Percentiles rank a stretch among this genome's conserved stretches.
Evolutionary conservation across 352 stramenopile genomes (phyloP).

Genomic region (Phytophthora idaei): DNA sequence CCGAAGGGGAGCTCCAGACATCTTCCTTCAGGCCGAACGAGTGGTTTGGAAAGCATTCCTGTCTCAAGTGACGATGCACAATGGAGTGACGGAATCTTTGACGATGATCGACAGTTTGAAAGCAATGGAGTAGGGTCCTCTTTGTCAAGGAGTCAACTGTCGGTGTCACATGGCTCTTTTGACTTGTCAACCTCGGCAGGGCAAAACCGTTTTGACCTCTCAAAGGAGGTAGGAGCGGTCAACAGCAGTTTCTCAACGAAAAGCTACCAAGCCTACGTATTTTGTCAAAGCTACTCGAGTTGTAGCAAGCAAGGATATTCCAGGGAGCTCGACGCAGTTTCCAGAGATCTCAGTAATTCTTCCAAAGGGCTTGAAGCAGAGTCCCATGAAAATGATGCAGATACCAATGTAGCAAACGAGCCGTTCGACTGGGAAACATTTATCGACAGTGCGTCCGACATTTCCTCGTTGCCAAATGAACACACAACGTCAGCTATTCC

Average conservation of each 20-base stretch:
- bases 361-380: slow-evolving; percentile 13
- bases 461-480: slow-evolving; percentile 35
- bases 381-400: slow-evolving; percentile 15
- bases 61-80: slow-evolving; percentile 22
- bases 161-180: slow-evolving; percentile 36
- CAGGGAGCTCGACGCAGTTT: slow-evolving; percentile 29
- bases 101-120: slow-evolving; percentile 38
- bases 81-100: slow-evolving; percentile 35
- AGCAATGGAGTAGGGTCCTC: slow-evolving; percentile 46
- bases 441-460: slow-evolving; percentile 58
- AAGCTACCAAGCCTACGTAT: not conserved
- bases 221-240: slow-evolving; percentile 13
- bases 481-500: slow-evolving; percentile 14
- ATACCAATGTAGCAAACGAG: slow-evolving; percentile 22
- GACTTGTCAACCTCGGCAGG: slow-evolving; percentile 20
- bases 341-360: slow-evolving; percentile 22
- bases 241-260: slow-evolving; percentile 13
- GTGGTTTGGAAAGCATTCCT: slow-evolving; percentile 28
- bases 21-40: slow-evolving; percentile 14
- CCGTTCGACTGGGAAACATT: slow-evolving; percentile 72
- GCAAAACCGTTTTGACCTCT: slow-evolving; percentile 25
- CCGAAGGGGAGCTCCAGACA: slow-evolving; percentile 1
- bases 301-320: slow-evolving; percentile 22
- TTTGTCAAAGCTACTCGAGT: slow-evolving; percentile 9
- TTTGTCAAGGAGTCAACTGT: slow-evolving; percentile 66